Percentiles rank a stretch among this genome's conserved stretches.
These are phyloP conservation scores for Fraxinus excelsior DNA, from an alignment of 257 asterid species.

Conservation along the genomic window DNA sequence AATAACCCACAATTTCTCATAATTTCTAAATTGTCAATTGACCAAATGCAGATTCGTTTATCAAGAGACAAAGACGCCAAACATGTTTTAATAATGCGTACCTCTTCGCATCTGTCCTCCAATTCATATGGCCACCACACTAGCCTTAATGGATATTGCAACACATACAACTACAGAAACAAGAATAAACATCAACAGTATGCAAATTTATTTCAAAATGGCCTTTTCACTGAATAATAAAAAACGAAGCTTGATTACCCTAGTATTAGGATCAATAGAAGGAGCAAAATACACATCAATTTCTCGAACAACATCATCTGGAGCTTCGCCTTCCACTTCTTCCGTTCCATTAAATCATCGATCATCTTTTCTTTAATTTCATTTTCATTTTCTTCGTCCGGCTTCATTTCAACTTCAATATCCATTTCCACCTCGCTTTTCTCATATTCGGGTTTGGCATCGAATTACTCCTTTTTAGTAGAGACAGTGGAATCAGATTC, in stretches of 20 bases:
- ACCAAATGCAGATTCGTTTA: slow-evolving; percentile 5
- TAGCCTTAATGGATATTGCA: slow-evolving; percentile 83
- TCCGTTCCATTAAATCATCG: slow-evolving; percentile 44
- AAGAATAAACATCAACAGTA: not conserved
- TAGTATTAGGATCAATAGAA: slow-evolving; percentile 45
- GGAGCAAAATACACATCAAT: slow-evolving; percentile 71
- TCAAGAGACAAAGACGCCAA: slow-evolving; percentile 11
- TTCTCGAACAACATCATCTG: slow-evolving; percentile 60
- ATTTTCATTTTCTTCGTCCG: slow-evolving; percentile 7
- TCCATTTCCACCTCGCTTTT: slow-evolving; percentile 41
- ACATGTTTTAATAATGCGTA: slow-evolving; percentile 26
- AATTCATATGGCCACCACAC: slow-evolving; percentile 85
- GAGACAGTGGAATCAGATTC: slow-evolving; percentile 14
- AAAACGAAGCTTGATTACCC: slow-evolving; percentile 30
- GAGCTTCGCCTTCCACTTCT: slow-evolving; percentile 30
- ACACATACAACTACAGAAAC: slow-evolving; percentile 53
- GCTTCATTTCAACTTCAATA: slow-evolving; percentile 32
- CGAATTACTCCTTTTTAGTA: slow-evolving; percentile 45
- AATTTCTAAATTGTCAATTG: slow-evolving; percentile 14
- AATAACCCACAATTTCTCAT: slow-evolving; percentile 13
- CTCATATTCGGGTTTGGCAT: slow-evolving; percentile 25
- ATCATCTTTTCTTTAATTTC: slow-evolving; percentile 27
- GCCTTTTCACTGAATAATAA: not conserved
- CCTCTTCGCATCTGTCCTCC: slow-evolving; percentile 71
- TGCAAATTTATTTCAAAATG: not conserved